Base-by-base conservation (phyloP, 2,329 filamentous ascomycete genomes). In the Rachicladosporium sp. region DNA sequence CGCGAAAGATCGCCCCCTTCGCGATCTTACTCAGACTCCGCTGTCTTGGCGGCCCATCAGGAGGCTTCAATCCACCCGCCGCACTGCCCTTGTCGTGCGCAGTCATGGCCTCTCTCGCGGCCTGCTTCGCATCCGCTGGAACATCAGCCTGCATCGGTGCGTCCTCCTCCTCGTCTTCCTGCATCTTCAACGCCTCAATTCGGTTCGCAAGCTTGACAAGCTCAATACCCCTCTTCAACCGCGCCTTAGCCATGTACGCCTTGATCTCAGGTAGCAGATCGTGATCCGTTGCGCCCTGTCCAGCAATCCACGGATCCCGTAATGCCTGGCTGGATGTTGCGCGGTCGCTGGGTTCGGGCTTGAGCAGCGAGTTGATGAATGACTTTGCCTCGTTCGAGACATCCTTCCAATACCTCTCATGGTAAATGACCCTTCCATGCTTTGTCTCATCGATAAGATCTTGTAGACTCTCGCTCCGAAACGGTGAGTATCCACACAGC, bases 321-420 rank as follows among this genome's bases (percentile, higher is more conserved):
- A 58, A 40, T 4, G 55, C 55, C 35, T 56, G 48, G 8, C 32
- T 31, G 36, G 85, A 93, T 2, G 81, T 81, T 53, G 78, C 79
- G 51, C 93, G 80, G 52, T 82, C 74, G 35, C 78, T 73, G 2
- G 87, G 82, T 49, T 85, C 74, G 3, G 87, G 78, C 50, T 89
- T 80, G 43, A 98, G 73, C 21, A 98, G 73, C 42, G 70, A 68
- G 45, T 81, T 67, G 64, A 98, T 96, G 60, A 98, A 98, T 50
- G 89, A 78, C 67, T 96, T 98, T 49, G 88, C 91, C 50, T 96
- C 88, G 36, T 82, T 72, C 59, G 88, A 95, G 54, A 98, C 91
- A 52, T 95, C 91, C 60, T 87, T 91, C 91, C 91, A 98, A 67
- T 96, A 98, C 42, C 89, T 78, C 59, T 95, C 88, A 61, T 98